These are phyloP conservation scores for Gossypium lobatum DNA, from an alignment of 441 rosid species.

Conservation along the genomic window DNA sequence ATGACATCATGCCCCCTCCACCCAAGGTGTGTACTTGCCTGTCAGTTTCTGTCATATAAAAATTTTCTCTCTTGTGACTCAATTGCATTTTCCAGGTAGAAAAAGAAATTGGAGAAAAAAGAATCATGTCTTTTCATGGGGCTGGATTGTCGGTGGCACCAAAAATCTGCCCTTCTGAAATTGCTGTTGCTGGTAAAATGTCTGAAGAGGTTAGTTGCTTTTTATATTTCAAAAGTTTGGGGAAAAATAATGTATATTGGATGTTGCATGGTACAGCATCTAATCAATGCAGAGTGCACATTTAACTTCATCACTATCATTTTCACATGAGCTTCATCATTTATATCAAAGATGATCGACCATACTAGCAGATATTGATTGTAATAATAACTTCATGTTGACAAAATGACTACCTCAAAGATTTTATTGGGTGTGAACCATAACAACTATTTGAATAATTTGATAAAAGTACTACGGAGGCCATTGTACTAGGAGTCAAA, in stretches of 20 bases:
- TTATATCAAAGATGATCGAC: neutral
- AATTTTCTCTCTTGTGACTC: conserved; percentile 10
- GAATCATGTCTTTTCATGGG: conserved; percentile 65
- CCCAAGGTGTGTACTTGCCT: conserved; percentile 38
- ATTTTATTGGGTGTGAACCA: neutral
- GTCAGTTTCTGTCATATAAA: neutral
- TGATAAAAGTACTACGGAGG: no score
- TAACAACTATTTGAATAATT: neutral
- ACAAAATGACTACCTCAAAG: neutral
- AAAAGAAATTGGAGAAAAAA: conserved; percentile 90
- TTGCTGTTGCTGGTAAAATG: conserved; percentile 41
- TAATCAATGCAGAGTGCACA: neutral
- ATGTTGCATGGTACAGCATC: neutral
- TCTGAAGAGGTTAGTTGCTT: conserved; percentile 62
- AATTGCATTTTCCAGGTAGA: conserved; percentile 53
- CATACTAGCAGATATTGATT: neutral
- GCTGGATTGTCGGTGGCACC: conserved; percentile 68
- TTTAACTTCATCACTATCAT: neutral
- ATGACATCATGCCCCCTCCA: conserved; percentile 98
- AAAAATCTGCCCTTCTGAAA: conserved; percentile 46
- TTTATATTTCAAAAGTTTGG: neutral
- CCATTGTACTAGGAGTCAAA: no score
- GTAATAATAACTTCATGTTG: neutral
- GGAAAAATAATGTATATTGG: neutral
- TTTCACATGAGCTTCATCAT: neutral